phyloP scores from a whole-genome alignment of 179 eudicot genomes.

The Silene noctiflora region DNA sequence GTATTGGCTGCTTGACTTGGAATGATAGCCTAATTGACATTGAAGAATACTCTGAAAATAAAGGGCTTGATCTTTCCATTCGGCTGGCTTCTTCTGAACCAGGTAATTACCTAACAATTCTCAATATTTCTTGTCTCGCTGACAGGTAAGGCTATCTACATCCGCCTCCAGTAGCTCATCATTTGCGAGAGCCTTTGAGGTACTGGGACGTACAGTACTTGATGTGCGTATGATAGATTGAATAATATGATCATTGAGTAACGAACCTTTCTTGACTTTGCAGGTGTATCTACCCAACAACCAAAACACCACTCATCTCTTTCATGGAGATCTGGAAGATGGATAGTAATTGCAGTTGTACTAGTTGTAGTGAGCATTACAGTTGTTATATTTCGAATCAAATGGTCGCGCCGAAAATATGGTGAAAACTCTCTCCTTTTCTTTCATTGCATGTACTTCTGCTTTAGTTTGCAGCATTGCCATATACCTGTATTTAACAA shows the following conservation, averaged over 20 bases:
- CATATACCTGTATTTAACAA: not conserved
- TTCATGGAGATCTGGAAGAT: not conserved
- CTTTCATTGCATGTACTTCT: no score
- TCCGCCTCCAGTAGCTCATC: not conserved
- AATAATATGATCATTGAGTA: not conserved
- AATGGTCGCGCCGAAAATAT: conserved; percentile 20
- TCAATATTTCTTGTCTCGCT: not conserved
- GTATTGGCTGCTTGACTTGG: conserved; percentile 29
- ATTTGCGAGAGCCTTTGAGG: not conserved
- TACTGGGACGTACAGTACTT: not conserved
- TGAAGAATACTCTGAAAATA: not conserved
- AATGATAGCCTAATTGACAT: conserved; percentile 18
- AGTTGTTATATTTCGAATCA: conserved; percentile 6
- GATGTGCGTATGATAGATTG: conserved; percentile 10
- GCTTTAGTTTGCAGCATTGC: not conserved
- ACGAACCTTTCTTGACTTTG: not conserved
- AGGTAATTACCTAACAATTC: conserved; percentile 17
- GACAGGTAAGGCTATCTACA: not conserved
- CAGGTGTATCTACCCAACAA: conserved; percentile 10
- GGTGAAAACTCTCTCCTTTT: conserved; percentile 19
- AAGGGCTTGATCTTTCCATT: conserved; percentile 11
- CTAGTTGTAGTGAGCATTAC: not conserved
- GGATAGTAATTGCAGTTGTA: conserved; percentile 8
- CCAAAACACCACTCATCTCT: not conserved
- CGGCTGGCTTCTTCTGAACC: conserved; percentile 30